A percentile compares a stretch with the other conserved stretches of the same genome.
These are phyloP conservation scores for Wallacemonas rigidus DNA, from an alignment of 208 protist species.

Conservation along the genomic window DNA sequence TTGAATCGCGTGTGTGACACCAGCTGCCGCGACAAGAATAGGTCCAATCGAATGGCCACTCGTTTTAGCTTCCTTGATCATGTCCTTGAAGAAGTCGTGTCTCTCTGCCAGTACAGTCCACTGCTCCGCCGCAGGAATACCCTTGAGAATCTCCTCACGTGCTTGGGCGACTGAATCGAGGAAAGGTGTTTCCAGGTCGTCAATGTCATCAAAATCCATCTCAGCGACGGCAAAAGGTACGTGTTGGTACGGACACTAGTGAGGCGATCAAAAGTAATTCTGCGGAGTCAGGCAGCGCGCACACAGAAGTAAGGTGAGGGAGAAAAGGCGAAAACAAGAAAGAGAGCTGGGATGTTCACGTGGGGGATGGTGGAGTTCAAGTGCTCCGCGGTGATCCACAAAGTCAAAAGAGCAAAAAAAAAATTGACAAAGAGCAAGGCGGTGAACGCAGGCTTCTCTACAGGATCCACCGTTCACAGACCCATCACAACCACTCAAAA, in stretches of 20 bases:
- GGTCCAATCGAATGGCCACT: conserved; percentile 39
- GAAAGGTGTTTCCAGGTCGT: background rate
- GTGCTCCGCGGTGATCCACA: background rate
- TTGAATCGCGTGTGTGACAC: conserved; percentile 26
- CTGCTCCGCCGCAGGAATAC: conserved; percentile 21
- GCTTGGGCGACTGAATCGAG: background rate
- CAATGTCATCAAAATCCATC: conserved; percentile 13
- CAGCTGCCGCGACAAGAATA: conserved; percentile 46
- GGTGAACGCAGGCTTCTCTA: too few species aligned
- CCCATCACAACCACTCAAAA: too few species aligned
- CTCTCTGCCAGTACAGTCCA: conserved; percentile 45
- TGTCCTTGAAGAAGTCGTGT: conserved; percentile 67
- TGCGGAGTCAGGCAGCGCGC: too few species aligned
- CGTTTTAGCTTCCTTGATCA: conserved; percentile 45
- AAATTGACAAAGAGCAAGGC: background rate
- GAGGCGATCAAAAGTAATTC: too few species aligned
- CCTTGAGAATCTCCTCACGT: conserved; percentile 6
- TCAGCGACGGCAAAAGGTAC: background rate
- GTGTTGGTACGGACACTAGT: too few species aligned
- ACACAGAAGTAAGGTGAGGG: background rate
- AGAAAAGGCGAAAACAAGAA: background rate
- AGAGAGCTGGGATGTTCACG: background rate
- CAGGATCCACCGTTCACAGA: too few species aligned
- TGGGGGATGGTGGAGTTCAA: background rate
- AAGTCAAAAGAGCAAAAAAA: background rate